These are phyloP conservation scores for Porcisia deanei DNA, from an alignment of 208 protist species.

Conservation along the genomic window DNA sequence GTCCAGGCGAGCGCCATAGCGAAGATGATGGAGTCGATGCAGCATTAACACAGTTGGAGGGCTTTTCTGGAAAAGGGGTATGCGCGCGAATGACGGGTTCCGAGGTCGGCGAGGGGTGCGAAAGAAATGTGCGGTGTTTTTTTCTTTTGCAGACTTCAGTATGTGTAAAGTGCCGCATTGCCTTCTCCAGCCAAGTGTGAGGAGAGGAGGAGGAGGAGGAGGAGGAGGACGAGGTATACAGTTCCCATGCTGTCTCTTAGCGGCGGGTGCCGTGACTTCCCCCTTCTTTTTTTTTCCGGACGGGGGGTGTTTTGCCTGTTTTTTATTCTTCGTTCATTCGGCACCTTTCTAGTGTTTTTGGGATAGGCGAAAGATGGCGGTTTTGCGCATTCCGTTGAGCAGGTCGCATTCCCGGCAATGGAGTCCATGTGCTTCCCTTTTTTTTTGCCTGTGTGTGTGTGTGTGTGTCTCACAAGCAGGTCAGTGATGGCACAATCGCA, in stretches of 20 bases:
- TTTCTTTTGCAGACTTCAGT: not conserved
- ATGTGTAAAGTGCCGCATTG: not conserved
- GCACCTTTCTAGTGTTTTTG: too few relatives aligned
- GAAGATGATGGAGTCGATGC: constrained; percentile 65
- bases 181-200: not conserved
- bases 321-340: not conserved
- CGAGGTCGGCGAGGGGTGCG: too few relatives aligned
- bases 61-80: not conserved
- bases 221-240: not conserved
- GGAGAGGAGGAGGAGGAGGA: not conserved
- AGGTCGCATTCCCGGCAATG: not conserved
- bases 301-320: too few relatives aligned
- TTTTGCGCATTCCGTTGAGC: too few relatives aligned
- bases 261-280: not conserved
- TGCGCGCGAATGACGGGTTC: not conserved
- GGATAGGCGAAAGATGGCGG: not conserved
- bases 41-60: constrained; percentile 27
- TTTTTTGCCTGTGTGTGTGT: not conserved
- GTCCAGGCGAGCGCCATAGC: constrained; percentile 66
- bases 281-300: not conserved
- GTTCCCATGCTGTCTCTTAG: not conserved
- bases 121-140: not conserved
- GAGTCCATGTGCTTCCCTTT: not conserved
- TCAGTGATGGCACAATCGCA: not conserved
- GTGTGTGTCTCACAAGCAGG: too few relatives aligned